Percentiles rank a stretch among this genome's conserved stretches.
Conservation (phyloP, 208 protist genomes). For the Trypanosoma boissoni region DNA sequence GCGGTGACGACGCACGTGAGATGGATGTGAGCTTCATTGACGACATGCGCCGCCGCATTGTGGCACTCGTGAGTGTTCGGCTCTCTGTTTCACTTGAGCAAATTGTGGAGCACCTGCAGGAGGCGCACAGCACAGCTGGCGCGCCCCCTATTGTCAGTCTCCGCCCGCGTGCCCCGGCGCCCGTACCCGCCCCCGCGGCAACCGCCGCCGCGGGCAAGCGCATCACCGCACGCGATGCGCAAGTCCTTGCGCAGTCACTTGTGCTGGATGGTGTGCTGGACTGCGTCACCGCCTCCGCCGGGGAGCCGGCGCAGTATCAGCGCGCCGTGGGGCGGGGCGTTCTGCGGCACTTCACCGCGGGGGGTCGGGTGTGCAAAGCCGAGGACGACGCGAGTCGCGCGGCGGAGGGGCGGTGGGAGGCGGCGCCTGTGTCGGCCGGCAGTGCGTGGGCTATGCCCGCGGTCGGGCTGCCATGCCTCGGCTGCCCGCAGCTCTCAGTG, state of each 20-base stretch:
- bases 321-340: constrained; percentile 51
- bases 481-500: constrained; percentile 62
- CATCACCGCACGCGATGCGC: constrained; percentile 39
- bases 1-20: constrained; percentile 56
- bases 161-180: constrained; percentile 6
- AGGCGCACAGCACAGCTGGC: constrained; percentile 23
- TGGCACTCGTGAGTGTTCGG: constrained; percentile 43
- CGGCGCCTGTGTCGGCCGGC: constrained; percentile 14
- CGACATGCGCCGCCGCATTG: constrained; percentile 61
- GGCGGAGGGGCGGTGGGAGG: constrained; percentile 6
- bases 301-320: constrained; percentile 40
- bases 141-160: constrained; percentile 14
- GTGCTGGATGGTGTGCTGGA: constrained; percentile 75
- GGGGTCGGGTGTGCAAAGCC: too few relatives aligned
- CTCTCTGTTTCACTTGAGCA: constrained; percentile 31
- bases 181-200: not conserved
- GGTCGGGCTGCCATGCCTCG: constrained; percentile 71
- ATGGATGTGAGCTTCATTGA: constrained; percentile 79
- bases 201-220: constrained; percentile 11
- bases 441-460: constrained; percentile 64
- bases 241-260: constrained; percentile 59
- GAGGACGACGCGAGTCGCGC: not conserved
- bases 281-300: constrained; percentile 16
- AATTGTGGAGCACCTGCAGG: constrained; percentile 47
- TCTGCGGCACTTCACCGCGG: constrained; percentile 69